Evolutionary conservation across 768 basidiomycete species (phyloP).

Genomic region (Rhodotorula graminis): DNA sequence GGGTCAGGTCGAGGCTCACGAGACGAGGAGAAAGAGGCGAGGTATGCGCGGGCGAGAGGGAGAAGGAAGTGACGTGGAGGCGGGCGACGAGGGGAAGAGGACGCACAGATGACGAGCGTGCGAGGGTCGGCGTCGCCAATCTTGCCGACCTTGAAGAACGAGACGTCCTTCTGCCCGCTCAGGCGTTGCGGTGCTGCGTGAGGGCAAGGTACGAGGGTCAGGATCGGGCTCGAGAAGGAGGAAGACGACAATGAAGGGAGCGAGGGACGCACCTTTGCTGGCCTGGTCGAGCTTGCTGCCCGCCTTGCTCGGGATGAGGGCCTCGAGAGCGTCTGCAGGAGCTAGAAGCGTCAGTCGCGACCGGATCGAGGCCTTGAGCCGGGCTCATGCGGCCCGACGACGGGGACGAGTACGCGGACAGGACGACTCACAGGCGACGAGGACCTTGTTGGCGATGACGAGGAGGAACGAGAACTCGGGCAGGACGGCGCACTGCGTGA

Average conservation of each 20-base stretch:
- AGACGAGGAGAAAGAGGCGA: not conserved
- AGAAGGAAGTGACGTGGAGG: no score
- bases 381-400: not conserved
- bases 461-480: conserved; percentile 96
- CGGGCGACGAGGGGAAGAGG: no score
- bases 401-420: not conserved
- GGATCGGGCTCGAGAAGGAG: not conserved
- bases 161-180: conserved; percentile 83
- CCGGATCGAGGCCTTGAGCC: no score
- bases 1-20: not conserved
- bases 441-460: conserved; percentile 75
- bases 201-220: no score
- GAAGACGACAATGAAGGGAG: no score
- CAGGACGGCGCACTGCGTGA: conserved; percentile 91
- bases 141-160: conserved; percentile 90
- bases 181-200: conserved; percentile 69
- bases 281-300: conserved; percentile 55
- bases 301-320: conserved; percentile 73
- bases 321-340: conserved; percentile 67
- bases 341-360: conserved; percentile 48
- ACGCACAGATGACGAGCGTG: conserved; percentile 69
- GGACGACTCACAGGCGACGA: conserved; percentile 59
- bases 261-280: conserved; percentile 49
- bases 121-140: conserved; percentile 60
- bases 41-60: no score